Evolutionary conservation across 202 grass and related monocot genomes (phyloP).

Genomic region (Bolboschoenoplectus hybrid): DNA sequence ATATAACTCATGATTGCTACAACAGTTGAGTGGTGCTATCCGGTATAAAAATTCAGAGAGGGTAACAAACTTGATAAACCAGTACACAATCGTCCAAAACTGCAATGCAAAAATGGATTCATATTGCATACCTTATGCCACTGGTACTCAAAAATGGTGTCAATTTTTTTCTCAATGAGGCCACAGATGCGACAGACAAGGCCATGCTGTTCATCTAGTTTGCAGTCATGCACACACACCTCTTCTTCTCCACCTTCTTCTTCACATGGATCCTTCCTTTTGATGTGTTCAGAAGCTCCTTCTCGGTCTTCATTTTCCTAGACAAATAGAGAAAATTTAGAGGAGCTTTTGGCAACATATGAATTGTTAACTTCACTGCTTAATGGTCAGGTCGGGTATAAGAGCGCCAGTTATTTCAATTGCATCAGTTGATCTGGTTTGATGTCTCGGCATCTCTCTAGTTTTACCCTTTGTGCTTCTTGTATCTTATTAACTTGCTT

Average conservation of each 20-base stretch:
- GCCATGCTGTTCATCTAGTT: conserved; percentile 72
- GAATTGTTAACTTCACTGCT: conserved; percentile 22
- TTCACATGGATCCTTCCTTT: conserved; percentile 37
- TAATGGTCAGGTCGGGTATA: neutral
- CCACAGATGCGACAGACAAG: conserved; percentile 85
- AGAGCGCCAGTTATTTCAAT: neutral
- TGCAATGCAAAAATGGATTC: neutral
- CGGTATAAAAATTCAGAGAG: conserved; percentile 15
- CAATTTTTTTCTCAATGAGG: conserved; percentile 69
- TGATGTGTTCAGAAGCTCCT: conserved; percentile 24
- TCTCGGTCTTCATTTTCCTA: conserved; percentile 40
- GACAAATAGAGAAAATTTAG: conserved; percentile 35
- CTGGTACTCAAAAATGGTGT: conserved; percentile 63
- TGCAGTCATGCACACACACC: conserved; percentile 57
- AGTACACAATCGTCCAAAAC: neutral
- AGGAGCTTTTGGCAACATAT: conserved; percentile 22
- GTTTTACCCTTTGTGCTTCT: neutral
- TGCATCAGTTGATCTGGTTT: neutral
- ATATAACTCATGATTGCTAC: neutral
- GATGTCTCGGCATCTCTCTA: neutral
- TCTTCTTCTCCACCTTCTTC: conserved; percentile 47
- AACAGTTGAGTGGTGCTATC: conserved; percentile 6
- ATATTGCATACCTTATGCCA: conserved; percentile 68
- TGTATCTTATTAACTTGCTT: conserved; percentile 12
- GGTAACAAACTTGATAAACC: conserved; percentile 10